Evolutionary conservation across 2,329 filamentous ascomycete species (phyloP).

Genomic region (Nigrospora osmanthi): DNA sequence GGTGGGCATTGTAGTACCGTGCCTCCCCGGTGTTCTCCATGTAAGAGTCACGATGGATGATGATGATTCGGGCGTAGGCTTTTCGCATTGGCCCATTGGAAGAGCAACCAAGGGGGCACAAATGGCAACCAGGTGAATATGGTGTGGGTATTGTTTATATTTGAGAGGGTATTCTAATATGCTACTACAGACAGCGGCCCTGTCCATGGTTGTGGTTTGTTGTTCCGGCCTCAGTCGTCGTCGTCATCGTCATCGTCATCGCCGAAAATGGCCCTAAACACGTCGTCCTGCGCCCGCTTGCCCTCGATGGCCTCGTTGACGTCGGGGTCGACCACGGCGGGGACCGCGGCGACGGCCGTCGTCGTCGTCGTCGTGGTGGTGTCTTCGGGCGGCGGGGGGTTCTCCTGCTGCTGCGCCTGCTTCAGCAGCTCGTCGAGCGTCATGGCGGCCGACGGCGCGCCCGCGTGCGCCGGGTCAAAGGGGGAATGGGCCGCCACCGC

Average conservation of each 20-base stretch:
- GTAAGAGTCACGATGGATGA: too few species aligned
- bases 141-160: too few species aligned
- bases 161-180: too few species aligned
- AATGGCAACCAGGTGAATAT: too few species aligned
- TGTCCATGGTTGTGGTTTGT: too few species aligned
- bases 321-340: conserved; percentile 55
- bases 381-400: not conserved
- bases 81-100: too few species aligned
- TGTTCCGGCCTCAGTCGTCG: conserved; percentile 9
- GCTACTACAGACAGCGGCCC: too few species aligned
- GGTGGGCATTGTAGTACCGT: too few species aligned
- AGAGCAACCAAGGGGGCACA: too few species aligned
- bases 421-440: conserved; percentile 22
- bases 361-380: not conserved
- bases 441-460: conserved; percentile 11
- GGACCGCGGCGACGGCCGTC: not conserved
- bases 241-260: conserved; percentile 66
- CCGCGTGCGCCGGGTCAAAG: not conserved
- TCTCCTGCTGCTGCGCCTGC: conserved; percentile 11
- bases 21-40: too few species aligned
- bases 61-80: too few species aligned
- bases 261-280: conserved; percentile 91
- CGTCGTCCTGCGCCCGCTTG: conserved; percentile 65
- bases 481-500: conserved; percentile 2
- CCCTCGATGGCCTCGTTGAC: conserved; percentile 73